Evolutionary conservation across 768 basidiomycete species (phyloP), one percentile per base, ranked within the genome.

Genomic region (Lactarius quietus): DNA sequence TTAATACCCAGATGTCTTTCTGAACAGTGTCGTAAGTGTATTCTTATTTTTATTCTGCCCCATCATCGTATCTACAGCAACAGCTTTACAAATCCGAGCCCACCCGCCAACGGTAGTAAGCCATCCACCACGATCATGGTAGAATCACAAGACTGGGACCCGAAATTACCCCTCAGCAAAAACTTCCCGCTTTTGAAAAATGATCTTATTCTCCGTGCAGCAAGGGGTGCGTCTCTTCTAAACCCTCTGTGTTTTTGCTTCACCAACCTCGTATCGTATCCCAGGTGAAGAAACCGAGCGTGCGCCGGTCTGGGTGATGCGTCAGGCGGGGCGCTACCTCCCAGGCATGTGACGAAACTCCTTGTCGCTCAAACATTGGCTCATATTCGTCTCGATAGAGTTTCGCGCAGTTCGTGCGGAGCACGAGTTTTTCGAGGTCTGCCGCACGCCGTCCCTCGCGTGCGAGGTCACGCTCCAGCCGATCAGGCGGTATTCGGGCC

Each of bases 281-380:
- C 26, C 57, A 89, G 92, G 92, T 33, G 89, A 96, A 76, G 80
- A 82, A 74, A 95, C 92, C 0, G 92, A 94, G 72, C 86, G 91
- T 62, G 93, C 95, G 8, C 95, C 95, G n/a, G 93, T 95, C 63
- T 98, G 95, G 95, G 90, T 96, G 57, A 98, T 98, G 95, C 86
- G 95, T 39, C 95, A 98, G 75, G 95, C 95, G 28, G 95, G 95
- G 57, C 86, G 95, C 59, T 95, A 96, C 78, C 85, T 98, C 54
- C 95, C 95, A 76, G 95, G 92, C 91, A 71, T 73, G 77, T 74
- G 2, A 3, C 18, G 7, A 35, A 69, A 59, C 53, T 45, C 52
- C 52, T 57, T 61, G n/a, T 23, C 57, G 36, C 31, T 67, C 43
- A 15, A 12, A 26, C 45, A 12, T 28, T 45, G 17, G 36, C 54